Evolutionary conservation across 768 basidiomycete species (phyloP), one percentile per base, ranked within the genome.

Genomic region (Cystobasidium ongulense): DNA sequence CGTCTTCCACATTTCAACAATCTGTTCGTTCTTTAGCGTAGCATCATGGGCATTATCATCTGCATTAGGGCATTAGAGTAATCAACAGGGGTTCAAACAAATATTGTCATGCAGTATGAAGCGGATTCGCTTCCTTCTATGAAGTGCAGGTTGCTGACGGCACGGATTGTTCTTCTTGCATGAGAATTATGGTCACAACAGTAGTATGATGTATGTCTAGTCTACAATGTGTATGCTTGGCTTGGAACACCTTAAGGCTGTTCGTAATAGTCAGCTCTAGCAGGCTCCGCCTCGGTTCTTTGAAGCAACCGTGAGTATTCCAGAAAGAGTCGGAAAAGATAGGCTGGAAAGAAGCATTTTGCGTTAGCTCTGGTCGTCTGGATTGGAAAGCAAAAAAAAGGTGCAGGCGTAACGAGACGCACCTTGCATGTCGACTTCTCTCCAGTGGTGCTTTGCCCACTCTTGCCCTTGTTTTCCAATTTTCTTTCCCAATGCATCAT

Each of bases 241-340:
- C 5, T 8, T 3, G 21, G 15, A 4, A 50, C 46, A n/a, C 46
- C 46, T 50, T 50, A n/a, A n/a, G n/a, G n/a, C n/a, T n/a, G n/a
- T n/a, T n/a, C n/a, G n/a, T n/a, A n/a, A n/a, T 67, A 67, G 43
- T 67, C 65, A 15, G 13, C 65, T 27, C 11, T 39, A 25, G 25
- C 1, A 13, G 33, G 43, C 23, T 67, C 59, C 21, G 76, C 29
- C 23, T 76, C 77, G 31, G 74, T 72, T 1, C 78, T 46, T 10
- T 33, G 38, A 50, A 77, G 72, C 25, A 77, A 63, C 0, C 78
- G 71, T 1, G 61, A 35, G 71, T 75, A 78, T 73, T 77, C 82
- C 43, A 83, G 76, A 36, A 82, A 78, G 7, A 83, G 64, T 15
- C 82, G 64, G 76, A 80, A 80, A 78, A 82, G 80, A 75, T 82